Evolutionary conservation across 208 protist genomes (phyloP), one percentile per base, ranked within the genome.

Genomic region (Leishmania lainsoni): DNA sequence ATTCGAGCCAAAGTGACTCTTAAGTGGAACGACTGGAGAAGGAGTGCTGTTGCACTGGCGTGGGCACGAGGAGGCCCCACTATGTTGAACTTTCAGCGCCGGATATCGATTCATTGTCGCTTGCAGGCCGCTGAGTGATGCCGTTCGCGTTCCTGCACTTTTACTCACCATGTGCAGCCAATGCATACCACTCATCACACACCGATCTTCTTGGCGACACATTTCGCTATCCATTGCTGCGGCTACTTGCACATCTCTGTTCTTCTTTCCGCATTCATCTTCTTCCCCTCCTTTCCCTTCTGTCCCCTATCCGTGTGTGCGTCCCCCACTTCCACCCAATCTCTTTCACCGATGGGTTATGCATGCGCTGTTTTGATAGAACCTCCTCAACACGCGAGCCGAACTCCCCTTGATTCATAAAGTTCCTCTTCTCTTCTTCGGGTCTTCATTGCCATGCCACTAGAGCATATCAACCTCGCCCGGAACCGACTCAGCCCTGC

Each of bases 381-480:
- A 26, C 14, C 32, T 51, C 68, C 3, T 5, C 10, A 51, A 51
- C 68, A 72, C 68, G 22, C 20, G 2, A 72, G 49, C 10, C 48
- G 72, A 29, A 58, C 49, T 29, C 59, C 49, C 49, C 16, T 6
- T 42, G n/a, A 45, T 42, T 45, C n/a, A 48, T 61, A 76, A 61
- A 20, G n/a, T 61, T 76, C 66, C 20, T 49, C 0, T 74, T 80
- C 51, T 59, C 52, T 48, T 78, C 26, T 78, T 39, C 12, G 20
- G 48, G 48, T 58, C 51, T 29, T 39, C 8, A 16, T 39, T 32
- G 51, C 51, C 29, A 85, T 95, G 90, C 92, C 94, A 8, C 78
- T 97, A 14, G 91, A 97, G 54, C 85, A 86, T 5, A 80, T 97
- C 0, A 89, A 95, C 69, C 83, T 96, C n/a, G 59, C 76, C 17